Evolutionary conservation across 78 protist species (phyloP).

Genomic region (Dictyostelium intermedium): DNA sequence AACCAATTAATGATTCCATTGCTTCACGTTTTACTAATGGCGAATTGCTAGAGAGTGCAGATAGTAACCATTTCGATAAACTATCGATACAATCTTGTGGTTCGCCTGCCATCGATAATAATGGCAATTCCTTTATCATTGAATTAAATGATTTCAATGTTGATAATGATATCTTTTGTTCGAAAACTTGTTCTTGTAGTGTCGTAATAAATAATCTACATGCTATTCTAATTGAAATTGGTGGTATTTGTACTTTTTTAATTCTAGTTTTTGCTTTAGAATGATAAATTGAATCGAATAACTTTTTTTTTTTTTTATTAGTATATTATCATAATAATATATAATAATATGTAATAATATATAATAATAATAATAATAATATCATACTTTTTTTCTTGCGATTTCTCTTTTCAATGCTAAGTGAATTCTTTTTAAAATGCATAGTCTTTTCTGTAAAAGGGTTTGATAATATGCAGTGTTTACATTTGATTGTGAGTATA

Average conservation of each 20-base stretch:
- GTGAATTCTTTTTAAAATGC: conserved; percentile 71
- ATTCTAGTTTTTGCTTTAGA: conserved; percentile 73
- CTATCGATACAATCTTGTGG: conserved; percentile 79
- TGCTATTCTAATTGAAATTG: conserved; percentile 77
- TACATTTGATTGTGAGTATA: conserved; percentile 73
- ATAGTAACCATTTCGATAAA: conserved; percentile 64
- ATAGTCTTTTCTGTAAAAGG: conserved; percentile 51
- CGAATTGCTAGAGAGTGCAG: conserved; percentile 39
- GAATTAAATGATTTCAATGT: conserved; percentile 68
- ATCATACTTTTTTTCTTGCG: conserved; percentile 68
- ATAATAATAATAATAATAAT: no score
- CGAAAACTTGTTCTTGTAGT: conserved; percentile 68
- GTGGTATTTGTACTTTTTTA: conserved; percentile 65
- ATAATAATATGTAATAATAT: no score
- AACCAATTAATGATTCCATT: conserved; percentile 65
- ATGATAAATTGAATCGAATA: conserved; percentile 66
- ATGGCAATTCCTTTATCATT: conserved; percentile 74
- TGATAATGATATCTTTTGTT: conserved; percentile 56
- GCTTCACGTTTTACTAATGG: conserved; percentile 43
- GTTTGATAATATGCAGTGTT: conserved; percentile 71
- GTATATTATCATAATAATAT: not conserved
- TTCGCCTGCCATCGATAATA: conserved; percentile 73
- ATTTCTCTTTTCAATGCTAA: conserved; percentile 76
- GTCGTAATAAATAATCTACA: conserved; percentile 77
- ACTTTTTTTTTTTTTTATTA: conserved; percentile 5